Conservation (phyloP, 1,284 basidiomycete species). For the Sparassis latifolia region DNA sequence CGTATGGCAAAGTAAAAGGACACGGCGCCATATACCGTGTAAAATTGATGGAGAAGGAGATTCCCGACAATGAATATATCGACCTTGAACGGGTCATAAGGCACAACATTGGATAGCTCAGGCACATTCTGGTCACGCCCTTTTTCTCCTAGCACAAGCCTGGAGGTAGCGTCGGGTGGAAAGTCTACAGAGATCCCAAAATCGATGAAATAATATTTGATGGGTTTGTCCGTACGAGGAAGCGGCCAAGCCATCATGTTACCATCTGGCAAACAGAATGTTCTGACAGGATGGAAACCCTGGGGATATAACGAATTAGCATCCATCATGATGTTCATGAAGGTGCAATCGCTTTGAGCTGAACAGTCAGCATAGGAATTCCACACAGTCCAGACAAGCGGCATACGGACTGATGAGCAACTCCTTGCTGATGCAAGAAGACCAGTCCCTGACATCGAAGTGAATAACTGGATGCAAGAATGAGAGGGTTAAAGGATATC, state of each 20-base stretch:
- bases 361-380: neutral
- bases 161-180: slow-evolving; percentile 5
- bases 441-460: slow-evolving; percentile 1
- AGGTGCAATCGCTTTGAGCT: slow-evolving; percentile 29
- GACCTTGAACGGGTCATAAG: slow-evolving; percentile 11
- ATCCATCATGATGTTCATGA: slow-evolving; percentile 33
- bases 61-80: slow-evolving; percentile 19
- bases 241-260: slow-evolving; percentile 14
- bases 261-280: slow-evolving; percentile 9
- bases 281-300: slow-evolving; percentile 22
- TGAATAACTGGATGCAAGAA: neutral
- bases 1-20: too few relatives aligned
- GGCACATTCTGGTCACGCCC: slow-evolving; percentile 10
- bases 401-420: slow-evolving; percentile 5
- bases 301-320: slow-evolving; percentile 18
- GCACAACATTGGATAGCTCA: slow-evolving; percentile 3
- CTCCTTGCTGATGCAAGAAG: slow-evolving; percentile 7
- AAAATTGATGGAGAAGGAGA: slow-evolving; percentile 19
- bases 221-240: slow-evolving; percentile 22
- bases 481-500: too few relatives aligned
- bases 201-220: slow-evolving; percentile 28
- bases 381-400: neutral
- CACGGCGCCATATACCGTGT: neutral
- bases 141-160: slow-evolving; percentile 3
- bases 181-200: slow-evolving; percentile 29